These are phyloP conservation scores for Phytophthora pseudosyringae DNA, from an alignment of 352 stramenopile species.

Conservation along the genomic window DNA sequence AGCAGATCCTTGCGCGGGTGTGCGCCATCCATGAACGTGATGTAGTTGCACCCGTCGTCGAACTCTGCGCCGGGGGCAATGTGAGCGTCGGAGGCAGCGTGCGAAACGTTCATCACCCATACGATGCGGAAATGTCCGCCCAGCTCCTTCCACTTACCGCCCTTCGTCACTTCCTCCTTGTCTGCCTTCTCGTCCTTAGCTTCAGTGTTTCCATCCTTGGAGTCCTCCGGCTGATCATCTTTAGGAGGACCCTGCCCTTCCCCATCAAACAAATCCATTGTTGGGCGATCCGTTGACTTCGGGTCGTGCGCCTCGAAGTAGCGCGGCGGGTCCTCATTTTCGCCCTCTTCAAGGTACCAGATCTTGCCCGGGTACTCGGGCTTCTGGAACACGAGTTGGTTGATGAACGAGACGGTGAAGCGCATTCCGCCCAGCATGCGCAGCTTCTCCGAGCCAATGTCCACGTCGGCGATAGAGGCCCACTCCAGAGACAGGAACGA, in stretches of 20 bases:
- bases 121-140: conserved; percentile 58
- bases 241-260: conserved; percentile 33
- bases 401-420: conserved; percentile 67
- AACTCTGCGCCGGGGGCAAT: conserved; percentile 53
- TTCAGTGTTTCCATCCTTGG: conserved; percentile 4
- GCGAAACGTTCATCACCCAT: conserved; percentile 72
- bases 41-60: conserved; percentile 75
- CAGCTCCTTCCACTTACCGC: conserved; percentile 56
- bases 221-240: not conserved
- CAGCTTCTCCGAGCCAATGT: conserved; percentile 79
- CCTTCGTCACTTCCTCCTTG: conserved; percentile 2
- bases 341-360: conserved; percentile 64
- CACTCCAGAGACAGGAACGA: conserved; percentile 87
- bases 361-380: conserved; percentile 66
- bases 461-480: conserved; percentile 84
- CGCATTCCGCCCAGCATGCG: conserved; percentile 65
- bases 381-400: conserved; percentile 61
- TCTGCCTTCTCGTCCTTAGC: conserved; percentile 3
- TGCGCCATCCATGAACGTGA: conserved; percentile 53
- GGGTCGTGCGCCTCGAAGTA: conserved; percentile 54
- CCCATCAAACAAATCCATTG: conserved; percentile 54
- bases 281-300: conserved; percentile 36
- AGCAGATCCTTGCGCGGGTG: conserved; percentile 45
- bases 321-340: conserved; percentile 21
- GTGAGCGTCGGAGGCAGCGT: conserved; percentile 56